These are phyloP conservation scores for Saprolegnia parasitica DNA, from an alignment of 352 stramenopile species.

Conservation along the genomic window DNA sequence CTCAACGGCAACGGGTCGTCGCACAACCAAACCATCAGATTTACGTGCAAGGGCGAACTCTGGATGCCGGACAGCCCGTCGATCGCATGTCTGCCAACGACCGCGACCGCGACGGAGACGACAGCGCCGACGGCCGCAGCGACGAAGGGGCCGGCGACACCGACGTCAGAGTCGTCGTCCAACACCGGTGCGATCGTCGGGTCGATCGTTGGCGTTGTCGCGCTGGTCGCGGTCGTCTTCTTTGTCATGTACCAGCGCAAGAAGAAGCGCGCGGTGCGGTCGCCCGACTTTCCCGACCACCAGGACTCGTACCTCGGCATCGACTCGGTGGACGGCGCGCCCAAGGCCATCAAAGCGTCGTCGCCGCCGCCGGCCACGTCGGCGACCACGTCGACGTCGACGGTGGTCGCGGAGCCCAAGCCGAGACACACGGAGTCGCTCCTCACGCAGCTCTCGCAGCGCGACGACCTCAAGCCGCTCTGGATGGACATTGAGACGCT, in stretches of 20 bases:
- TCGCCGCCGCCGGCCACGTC: too few relatives aligned
- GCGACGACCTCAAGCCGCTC: constrained; percentile 5
- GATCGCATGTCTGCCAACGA: too few relatives aligned
- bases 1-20: too few relatives aligned
- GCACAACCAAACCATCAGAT: too few relatives aligned
- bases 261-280: neutral
- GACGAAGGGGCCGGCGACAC: too few relatives aligned
- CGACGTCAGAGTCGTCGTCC: neutral
- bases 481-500: constrained; percentile 20
- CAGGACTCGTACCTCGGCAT: neutral
- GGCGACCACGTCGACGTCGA: neutral
- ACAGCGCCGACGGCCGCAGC: too few relatives aligned
- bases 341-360: neutral
- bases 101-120: too few relatives aligned
- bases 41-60: too few relatives aligned
- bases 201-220: neutral
- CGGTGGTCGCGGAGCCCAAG: neutral
- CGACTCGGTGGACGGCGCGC: neutral
- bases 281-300: neutral
- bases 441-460: constrained; percentile 9
- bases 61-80: too few relatives aligned
- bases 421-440: neutral
- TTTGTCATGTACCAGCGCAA: constrained; percentile 1
- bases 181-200: neutral
- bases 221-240: neutral